These are phyloP conservation scores for Colletotrichum sp. DNA, from an alignment of 2,329 filamentous ascomycete species.

Conservation along the genomic window DNA sequence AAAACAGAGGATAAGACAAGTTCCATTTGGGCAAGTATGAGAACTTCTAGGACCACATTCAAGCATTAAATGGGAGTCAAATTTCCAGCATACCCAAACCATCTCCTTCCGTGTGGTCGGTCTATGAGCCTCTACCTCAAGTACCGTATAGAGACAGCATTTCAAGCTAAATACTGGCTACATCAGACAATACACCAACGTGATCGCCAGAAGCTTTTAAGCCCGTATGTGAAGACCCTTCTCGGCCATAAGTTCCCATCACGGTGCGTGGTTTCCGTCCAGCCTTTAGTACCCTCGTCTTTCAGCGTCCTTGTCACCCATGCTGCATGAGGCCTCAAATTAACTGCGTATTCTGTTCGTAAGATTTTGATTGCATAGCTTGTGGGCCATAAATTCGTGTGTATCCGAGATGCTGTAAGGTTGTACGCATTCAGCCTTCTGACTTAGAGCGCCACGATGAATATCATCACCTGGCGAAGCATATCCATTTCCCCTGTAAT, in stretches of 20 bases:
- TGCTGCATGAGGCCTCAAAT: rapidly evolving
- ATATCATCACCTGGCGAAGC: neutral
- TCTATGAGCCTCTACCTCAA: no score
- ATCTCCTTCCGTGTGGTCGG: neutral
- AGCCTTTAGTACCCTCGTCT: neutral
- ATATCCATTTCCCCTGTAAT: neutral
- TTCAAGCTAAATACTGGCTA: neutral
- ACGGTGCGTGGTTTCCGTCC: rapidly evolving
- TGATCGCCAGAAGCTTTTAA: no score
- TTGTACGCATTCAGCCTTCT: neutral
- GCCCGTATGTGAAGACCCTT: no score
- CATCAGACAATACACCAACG: no score
- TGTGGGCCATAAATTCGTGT: rapidly evolving
- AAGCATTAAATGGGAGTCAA: rapidly evolving
- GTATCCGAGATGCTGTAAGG: rapidly evolving
- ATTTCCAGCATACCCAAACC: rapidly evolving
- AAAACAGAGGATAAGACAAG: neutral
- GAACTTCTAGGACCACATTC: neutral
- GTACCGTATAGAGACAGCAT: rapidly evolving
- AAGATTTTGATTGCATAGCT: rapidly evolving
- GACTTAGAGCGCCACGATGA: neutral
- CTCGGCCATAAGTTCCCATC: neutral
- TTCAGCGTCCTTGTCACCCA: neutral
- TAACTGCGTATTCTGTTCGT: rapidly evolving
- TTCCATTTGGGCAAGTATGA: neutral